These are phyloP conservation scores for Vishniacozyma victoriae DNA, from an alignment of 768 basidiomycete species.

Conservation along the genomic window DNA sequence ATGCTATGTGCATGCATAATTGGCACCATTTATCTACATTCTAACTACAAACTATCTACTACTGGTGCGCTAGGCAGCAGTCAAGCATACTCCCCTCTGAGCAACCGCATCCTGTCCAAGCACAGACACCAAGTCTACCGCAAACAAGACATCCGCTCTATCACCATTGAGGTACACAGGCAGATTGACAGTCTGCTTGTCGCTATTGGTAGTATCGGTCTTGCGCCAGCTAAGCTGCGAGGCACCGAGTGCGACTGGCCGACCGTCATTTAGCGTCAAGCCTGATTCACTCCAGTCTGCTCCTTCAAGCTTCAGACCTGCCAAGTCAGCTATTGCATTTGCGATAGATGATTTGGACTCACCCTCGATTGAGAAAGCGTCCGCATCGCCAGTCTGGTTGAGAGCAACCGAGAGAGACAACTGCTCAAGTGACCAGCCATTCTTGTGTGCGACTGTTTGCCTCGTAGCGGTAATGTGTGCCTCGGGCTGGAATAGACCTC, in stretches of 20 bases:
- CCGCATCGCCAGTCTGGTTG: slow-evolving; percentile 68
- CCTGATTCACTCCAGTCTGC: slow-evolving; percentile 66
- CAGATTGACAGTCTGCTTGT: slow-evolving; percentile 57
- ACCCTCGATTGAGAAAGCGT: slow-evolving; percentile 85
- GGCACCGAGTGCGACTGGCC: slow-evolving; percentile 66
- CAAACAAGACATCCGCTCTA: slow-evolving; percentile 84
- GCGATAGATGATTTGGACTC: slow-evolving; percentile 42
- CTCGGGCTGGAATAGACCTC: slow-evolving; percentile 91
- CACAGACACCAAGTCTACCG: slow-evolving; percentile 75
- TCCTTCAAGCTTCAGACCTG: slow-evolving; percentile 82
- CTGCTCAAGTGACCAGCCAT: slow-evolving; percentile 88
- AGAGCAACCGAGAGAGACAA: slow-evolving; percentile 73
- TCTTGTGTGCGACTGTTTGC: slow-evolving; percentile 89
- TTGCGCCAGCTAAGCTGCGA: slow-evolving; percentile 87
- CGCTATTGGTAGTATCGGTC: slow-evolving; percentile 45
- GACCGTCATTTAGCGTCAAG: slow-evolving; percentile 77
- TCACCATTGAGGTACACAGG: slow-evolving; percentile 84
- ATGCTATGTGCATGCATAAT: too few relatives aligned
- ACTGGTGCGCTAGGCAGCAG: slow-evolving; percentile 60
- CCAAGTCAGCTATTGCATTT: background rate
- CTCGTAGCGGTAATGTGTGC: slow-evolving; percentile 93
- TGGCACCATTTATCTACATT: too few relatives aligned
- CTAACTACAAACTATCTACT: too few relatives aligned
- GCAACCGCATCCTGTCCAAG: slow-evolving; percentile 61
- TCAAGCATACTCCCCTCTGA: slow-evolving; percentile 84